These are phyloP conservation scores for Gymnopilus junonius DNA, from an alignment of 768 basidiomycete species.

Conservation along the genomic window DNA sequence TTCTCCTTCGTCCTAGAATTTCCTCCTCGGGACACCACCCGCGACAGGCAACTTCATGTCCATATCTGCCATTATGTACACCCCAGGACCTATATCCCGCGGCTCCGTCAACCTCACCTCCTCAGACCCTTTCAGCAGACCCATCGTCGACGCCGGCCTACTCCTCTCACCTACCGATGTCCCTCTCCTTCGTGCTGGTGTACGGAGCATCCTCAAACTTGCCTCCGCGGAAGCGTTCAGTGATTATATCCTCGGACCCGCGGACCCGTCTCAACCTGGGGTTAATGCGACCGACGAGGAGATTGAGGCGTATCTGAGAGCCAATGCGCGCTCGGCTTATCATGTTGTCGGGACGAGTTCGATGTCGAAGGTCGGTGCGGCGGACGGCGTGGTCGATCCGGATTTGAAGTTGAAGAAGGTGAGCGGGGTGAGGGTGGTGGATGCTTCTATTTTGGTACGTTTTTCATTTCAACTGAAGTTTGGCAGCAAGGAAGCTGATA, in stretches of 20 bases:
- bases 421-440: conserved; percentile 36
- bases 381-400: conserved; percentile 36
- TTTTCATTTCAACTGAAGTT: not conserved
- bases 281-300: conserved; percentile 27
- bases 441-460: conserved; percentile 36
- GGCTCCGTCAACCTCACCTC: conserved; percentile 24
- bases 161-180: conserved; percentile 26
- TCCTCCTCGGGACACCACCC: conserved; percentile 24
- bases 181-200: conserved; percentile 22
- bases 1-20: conserved; percentile 2
- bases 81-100: conserved; percentile 24
- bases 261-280: conserved; percentile 13
- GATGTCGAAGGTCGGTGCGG: conserved; percentile 25
- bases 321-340: conserved; percentile 15
- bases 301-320: conserved; percentile 21
- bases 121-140: conserved; percentile 28
- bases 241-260: conserved; percentile 24
- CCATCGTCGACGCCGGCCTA: conserved; percentile 29
- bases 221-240: conserved; percentile 24
- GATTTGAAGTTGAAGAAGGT: conserved; percentile 35
- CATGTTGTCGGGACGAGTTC: conserved; percentile 35
- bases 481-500: not conserved
- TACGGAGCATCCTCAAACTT: conserved; percentile 23
- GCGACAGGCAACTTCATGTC: conserved; percentile 6
- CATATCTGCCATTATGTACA: conserved; percentile 27